These are phyloP conservation scores for Petunia hybrid DNA, from an alignment of 305 asterid genomes.

Conservation along the genomic window DNA sequence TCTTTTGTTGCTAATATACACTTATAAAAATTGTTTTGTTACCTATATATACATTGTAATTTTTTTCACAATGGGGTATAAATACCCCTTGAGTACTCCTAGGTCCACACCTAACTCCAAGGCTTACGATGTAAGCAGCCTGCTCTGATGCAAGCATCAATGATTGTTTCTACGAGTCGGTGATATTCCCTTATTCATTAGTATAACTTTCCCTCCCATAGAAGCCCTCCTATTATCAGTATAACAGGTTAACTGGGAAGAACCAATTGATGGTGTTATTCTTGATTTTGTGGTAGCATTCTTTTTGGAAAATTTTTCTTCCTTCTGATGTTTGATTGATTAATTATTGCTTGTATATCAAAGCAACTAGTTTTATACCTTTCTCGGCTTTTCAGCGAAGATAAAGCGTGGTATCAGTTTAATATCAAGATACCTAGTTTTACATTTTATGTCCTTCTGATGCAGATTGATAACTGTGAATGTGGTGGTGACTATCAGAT, in stretches of 20 bases:
- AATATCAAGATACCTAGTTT: slow-evolving; percentile 40
- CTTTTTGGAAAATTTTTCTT: background rate
- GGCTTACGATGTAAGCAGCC: too few species aligned
- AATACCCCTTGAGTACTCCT: too few species aligned
- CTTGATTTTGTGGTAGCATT: background rate
- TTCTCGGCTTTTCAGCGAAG: slow-evolving; percentile 76
- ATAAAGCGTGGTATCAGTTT: slow-evolving; percentile 71
- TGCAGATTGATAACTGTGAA: slow-evolving; percentile 27
- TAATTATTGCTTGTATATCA: background rate
- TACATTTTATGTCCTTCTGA: background rate
- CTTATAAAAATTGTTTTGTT: too few species aligned
- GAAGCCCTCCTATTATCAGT: background rate
- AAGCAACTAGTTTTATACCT: slow-evolving; percentile 41
- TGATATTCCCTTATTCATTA: slow-evolving; percentile 4
- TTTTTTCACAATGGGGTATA: too few species aligned
- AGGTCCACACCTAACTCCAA: too few species aligned
- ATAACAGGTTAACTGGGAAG: background rate
- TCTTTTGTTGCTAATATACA: too few species aligned
- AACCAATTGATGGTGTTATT: too few species aligned
- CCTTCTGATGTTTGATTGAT: background rate
- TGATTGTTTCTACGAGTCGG: too few species aligned
- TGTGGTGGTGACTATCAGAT: slow-evolving; percentile 20
- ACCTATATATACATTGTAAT: too few species aligned
- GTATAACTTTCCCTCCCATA: background rate
- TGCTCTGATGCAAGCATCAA: too few species aligned